Evolutionary conservation across 1,284 basidiomycete genomes (phyloP).

Genomic region (Sporisorium iseilematis-ciliati): DNA sequence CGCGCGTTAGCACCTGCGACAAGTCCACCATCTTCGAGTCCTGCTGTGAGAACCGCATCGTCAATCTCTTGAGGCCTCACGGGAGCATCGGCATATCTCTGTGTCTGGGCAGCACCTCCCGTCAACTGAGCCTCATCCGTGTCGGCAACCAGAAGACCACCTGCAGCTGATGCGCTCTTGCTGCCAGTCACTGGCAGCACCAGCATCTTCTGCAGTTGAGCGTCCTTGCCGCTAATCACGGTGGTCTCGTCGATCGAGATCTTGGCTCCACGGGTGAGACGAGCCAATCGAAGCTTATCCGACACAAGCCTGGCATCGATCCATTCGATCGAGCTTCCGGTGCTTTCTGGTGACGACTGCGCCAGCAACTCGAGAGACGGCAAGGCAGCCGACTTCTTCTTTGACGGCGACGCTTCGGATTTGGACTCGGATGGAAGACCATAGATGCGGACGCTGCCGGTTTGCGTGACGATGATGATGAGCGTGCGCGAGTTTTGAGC

Average conservation of each 20-base stretch:
- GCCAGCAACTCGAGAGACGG: slow-evolving; percentile 39
- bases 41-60: slow-evolving; percentile 30
- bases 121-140: slow-evolving; percentile 41
- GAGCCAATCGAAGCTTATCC: slow-evolving; percentile 52
- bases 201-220: slow-evolving; percentile 32
- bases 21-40: slow-evolving; percentile 37
- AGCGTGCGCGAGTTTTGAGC: slow-evolving; percentile 68
- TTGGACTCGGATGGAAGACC: slow-evolving; percentile 55
- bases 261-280: slow-evolving; percentile 61
- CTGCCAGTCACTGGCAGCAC: slow-evolving; percentile 17
- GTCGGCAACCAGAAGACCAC: slow-evolving; percentile 30
- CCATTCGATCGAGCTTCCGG: slow-evolving; percentile 32
- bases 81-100: slow-evolving; percentile 57
- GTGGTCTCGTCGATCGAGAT: slow-evolving; percentile 55
- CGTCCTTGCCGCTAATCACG: slow-evolving; percentile 40
- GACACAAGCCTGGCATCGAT: slow-evolving; percentile 48
- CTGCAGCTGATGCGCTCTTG: slow-evolving; percentile 11
- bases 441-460: slow-evolving; percentile 60
- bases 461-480: slow-evolving; percentile 69
- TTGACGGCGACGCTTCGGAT: slow-evolving; percentile 42
- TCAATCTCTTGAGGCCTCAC: slow-evolving; percentile 35
- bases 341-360: slow-evolving; percentile 22
- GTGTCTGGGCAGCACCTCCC: slow-evolving; percentile 40
- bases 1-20: slow-evolving; percentile 15
- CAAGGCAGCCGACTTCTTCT: slow-evolving; percentile 49